Evolutionary conservation across 2,329 filamentous ascomycete genomes (phyloP), one percentile per base, ranked within the genome.

Genomic region (Thelonectria discophora): DNA sequence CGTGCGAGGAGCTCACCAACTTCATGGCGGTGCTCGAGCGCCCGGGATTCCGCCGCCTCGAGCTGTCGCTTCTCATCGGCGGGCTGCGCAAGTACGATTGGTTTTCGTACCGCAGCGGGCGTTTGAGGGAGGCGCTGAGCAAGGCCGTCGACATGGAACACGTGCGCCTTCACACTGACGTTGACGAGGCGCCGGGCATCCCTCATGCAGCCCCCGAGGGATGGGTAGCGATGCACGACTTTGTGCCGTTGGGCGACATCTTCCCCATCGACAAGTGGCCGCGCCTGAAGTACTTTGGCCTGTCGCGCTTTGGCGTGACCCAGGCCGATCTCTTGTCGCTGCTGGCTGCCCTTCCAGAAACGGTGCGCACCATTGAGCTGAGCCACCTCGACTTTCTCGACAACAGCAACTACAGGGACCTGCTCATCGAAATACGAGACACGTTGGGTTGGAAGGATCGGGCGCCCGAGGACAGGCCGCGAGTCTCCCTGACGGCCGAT

Each of bases 211-310:
- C n/a, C n/a, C n/a, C n/a, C n/a, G n/a, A n/a, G n/a, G n/a, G n/a
- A n/a, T n/a, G n/a, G n/a, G n/a, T n/a, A n/a, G n/a, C n/a, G n/a
- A n/a, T n/a, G n/a, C n/a, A n/a, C 9, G 6, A 65, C 10, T 64
- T 55, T 0, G 18, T 72, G 6, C 69, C 74, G 0, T 58, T 79
- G 7, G 46, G 58, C 2, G 67, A 46, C 3, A 70, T 79, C 6
- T 72, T 79, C 13, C 73, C 76, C 0, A 13, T 75, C 3, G 61
- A 72, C 0, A 64, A 59, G 1, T 77, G 72, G 76, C 40, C 59
- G 0, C 62, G 58, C 0, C 62, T 80, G 3, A 63, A 62, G 0
- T 73, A 76, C 27, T 77, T 79, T 62, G 62, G 69, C 1, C 66
- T 79, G 1, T 74, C 72, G 0, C 55, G 63, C 3, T 76, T 76